Evolutionary conservation across 495 filamentous ascomycete genomes (phyloP).

Genomic region (Clavariopsis aquatica): DNA sequence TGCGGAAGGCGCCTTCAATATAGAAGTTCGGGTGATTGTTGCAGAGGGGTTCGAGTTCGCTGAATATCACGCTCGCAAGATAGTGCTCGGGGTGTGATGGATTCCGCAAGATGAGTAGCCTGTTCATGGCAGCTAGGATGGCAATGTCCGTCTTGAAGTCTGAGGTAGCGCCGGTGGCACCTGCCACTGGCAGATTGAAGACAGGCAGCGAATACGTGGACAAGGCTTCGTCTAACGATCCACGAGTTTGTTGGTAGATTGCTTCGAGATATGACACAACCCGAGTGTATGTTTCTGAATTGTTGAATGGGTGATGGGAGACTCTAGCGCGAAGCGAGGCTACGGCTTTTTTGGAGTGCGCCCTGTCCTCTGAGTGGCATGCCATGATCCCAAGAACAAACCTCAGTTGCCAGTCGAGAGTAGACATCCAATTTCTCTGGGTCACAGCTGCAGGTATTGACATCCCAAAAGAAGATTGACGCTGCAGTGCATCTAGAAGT

Average conservation of each 20-base stretch:
- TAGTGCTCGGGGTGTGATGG: slow-evolving; percentile 54
- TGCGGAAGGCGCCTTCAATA: slow-evolving; percentile 73
- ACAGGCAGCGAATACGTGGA: slow-evolving; percentile 61
- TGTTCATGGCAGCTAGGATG: slow-evolving; percentile 78
- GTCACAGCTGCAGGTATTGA: slow-evolving; percentile 51
- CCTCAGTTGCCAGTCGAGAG: slow-evolving; percentile 58
- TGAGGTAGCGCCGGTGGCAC: slow-evolving; percentile 35
- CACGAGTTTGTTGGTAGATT: slow-evolving; percentile 75
- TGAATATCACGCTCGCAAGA: slow-evolving; percentile 56
- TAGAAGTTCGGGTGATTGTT: slow-evolving; percentile 66
- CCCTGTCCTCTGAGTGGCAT: slow-evolving; percentile 65
- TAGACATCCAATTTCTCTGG: slow-evolving; percentile 53
- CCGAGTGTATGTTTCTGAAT: slow-evolving; percentile 50
- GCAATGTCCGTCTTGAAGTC: slow-evolving; percentile 68
- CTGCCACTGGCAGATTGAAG: slow-evolving; percentile 54
- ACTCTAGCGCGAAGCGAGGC: slow-evolving; percentile 47
- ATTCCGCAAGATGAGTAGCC: slow-evolving; percentile 76
- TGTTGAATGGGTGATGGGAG: slow-evolving; percentile 42
- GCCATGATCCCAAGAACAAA: slow-evolving; percentile 62
- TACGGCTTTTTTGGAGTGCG: slow-evolving; percentile 52
- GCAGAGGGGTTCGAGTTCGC: slow-evolving; percentile 67
- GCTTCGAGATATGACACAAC: slow-evolving; percentile 69
- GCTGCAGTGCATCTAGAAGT: slow-evolving; percentile 22
- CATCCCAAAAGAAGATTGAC: slow-evolving; percentile 44
- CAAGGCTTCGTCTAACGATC: slow-evolving; percentile 66